These are phyloP conservation scores for Buddleja alternifolia DNA, from an alignment of 257 asterid species.

Conservation along the genomic window DNA sequence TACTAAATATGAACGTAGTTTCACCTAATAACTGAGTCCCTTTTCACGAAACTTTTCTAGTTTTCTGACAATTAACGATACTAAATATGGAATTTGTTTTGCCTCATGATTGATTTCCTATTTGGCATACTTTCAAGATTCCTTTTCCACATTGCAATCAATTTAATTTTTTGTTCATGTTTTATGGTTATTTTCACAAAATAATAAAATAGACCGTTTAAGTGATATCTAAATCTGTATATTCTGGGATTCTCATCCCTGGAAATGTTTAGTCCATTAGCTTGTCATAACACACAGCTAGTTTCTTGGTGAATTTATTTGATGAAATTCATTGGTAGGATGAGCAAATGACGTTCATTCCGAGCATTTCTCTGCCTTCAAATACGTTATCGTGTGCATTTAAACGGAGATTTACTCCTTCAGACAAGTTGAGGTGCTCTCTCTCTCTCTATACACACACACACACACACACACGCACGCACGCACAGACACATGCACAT, in stretches of 20 bases:
- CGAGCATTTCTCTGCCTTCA: constrained; percentile 82
- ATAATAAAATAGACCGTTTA: not conserved
- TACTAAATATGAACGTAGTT: too few relatives aligned
- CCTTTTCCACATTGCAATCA: too few relatives aligned
- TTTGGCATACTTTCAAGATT: not conserved
- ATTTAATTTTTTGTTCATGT: too few relatives aligned
- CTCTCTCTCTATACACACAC: constrained; percentile 26
- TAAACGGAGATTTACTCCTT: constrained; percentile 79
- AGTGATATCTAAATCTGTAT: not conserved
- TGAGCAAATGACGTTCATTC: constrained; percentile 85
- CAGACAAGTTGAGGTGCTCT: constrained; percentile 83
- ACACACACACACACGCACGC: too few relatives aligned
- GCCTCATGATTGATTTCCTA: not conserved
- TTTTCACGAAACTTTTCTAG: too few relatives aligned
- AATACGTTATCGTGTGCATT: constrained; percentile 76
- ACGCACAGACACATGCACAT: too few relatives aligned
- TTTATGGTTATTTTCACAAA: not conserved
- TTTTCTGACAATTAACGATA: too few relatives aligned
- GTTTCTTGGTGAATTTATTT: constrained; percentile 25
- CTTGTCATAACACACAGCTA: constrained; percentile 1
- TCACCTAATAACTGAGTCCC: too few relatives aligned
- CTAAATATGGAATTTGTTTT: not conserved
- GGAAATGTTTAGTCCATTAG: too few relatives aligned
- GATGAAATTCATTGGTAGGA: constrained; percentile 53
- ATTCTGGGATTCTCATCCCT: not conserved